Evolutionary conservation across 257 asterid genomes (phyloP).

Genomic region (Lavandula angustifolia): DNA sequence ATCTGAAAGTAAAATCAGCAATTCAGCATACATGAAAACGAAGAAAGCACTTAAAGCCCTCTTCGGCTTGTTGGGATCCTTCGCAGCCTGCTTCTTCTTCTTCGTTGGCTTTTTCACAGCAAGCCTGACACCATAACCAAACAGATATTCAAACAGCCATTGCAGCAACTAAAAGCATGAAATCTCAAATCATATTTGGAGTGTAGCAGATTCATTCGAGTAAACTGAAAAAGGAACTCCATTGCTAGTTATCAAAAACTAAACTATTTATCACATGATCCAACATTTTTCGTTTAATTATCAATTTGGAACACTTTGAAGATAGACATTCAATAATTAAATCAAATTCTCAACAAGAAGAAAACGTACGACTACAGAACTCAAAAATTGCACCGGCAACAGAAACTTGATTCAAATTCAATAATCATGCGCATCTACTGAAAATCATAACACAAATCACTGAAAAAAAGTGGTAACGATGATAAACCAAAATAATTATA

Average conservation of each 20-base stretch:
- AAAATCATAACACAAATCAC: not conserved
- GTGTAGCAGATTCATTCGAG: not conserved
- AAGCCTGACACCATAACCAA: slow-evolving; percentile 42
- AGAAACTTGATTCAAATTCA: not conserved
- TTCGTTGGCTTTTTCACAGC: slow-evolving; percentile 51
- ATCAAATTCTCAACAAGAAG: not conserved
- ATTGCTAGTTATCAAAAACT: not conserved
- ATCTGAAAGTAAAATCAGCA: not conserved
- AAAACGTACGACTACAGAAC: not conserved
- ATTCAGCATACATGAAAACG: slow-evolving; percentile 56
- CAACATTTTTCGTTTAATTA: not conserved
- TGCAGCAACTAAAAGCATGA: not conserved
- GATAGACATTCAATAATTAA: not conserved
- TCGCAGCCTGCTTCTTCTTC: slow-evolving; percentile 52
- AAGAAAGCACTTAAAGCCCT: slow-evolving; percentile 72
- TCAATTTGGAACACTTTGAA: not conserved
- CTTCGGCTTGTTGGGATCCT: slow-evolving; percentile 81
- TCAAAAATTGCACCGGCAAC: not conserved
- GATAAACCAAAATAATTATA: not conserved
- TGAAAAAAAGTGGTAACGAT: not conserved
- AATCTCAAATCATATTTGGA: not conserved
- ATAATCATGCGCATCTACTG: not conserved
- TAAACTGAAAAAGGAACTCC: not conserved
- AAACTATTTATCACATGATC: not conserved
- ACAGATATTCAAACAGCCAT: not conserved